Percentiles rank a stretch among this genome's conserved stretches.
Conservation (phyloP, 768 basidiomycete species). For the Amanita polypyramis region DNA sequence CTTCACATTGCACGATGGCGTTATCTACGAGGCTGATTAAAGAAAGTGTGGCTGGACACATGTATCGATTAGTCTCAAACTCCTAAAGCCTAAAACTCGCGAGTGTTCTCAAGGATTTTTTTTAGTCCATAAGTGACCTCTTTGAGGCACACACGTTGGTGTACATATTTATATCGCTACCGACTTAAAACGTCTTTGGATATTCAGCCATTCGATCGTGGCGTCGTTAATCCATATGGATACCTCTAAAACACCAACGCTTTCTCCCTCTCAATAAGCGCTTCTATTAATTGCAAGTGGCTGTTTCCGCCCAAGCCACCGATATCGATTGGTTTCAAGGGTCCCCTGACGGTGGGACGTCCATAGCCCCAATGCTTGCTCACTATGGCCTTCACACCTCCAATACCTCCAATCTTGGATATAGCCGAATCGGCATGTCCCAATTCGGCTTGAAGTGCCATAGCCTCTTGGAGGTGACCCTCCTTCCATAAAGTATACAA, state of each 20-base stretch:
- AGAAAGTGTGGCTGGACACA: not conserved
- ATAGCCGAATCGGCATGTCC: constrained; percentile 60
- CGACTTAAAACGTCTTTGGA: not conserved
- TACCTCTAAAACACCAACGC: not conserved
- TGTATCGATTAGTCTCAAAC: not conserved
- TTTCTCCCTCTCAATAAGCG: constrained; percentile 33
- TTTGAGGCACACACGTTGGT: not conserved
- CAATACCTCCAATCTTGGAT: constrained; percentile 54
- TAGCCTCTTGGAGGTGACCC: constrained; percentile 48
- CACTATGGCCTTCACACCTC: constrained; percentile 57
- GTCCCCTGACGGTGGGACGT: constrained; percentile 32
- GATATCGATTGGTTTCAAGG: constrained; percentile 31
- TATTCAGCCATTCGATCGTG: not conserved
- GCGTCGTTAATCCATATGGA: too few relatives aligned
- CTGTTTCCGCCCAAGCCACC: constrained; percentile 21
- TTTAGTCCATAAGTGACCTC: not conserved
- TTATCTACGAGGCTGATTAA: not conserved
- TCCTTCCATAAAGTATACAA: constrained; percentile 39
- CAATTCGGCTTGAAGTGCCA: constrained; percentile 47
- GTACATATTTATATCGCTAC: not conserved
- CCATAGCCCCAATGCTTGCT: constrained; percentile 59
- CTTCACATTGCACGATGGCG: not conserved
- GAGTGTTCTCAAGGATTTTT: not conserved
- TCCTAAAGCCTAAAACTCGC: not conserved
- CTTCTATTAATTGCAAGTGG: constrained; percentile 26